Base-by-base conservation (phyloP, 371 early-diverging fungal species). In the Mucor racemosus region DNA sequence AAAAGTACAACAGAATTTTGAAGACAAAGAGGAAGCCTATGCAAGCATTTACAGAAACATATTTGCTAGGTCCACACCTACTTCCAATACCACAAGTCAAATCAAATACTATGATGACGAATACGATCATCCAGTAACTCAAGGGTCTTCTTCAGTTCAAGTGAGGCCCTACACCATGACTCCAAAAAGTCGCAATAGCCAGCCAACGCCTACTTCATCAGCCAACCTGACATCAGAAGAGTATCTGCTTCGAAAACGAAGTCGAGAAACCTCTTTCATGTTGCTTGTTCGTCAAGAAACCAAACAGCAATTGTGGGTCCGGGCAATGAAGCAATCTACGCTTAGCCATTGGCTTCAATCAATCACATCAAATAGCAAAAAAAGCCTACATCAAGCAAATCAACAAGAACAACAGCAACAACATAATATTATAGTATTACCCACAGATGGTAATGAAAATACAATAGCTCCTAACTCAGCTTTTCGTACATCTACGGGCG, bases 191-290 rank as follows among this genome's bases (percentile, higher is more conserved):
- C 48, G 53, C 6, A 40, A 42, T 13, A 64, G 64, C 31, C 64
- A 64, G 34, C 41, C 38, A 4, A 65, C 66, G 17, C 53, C 60
- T 40, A 19, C 53, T 33, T 59, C 66, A 31, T 38, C 50, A 3
- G 53, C 66, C 21, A 48, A 65, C 31, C 7, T 65, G 3, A 59
- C 54, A 7, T 60, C 66, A 17, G 66, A 59, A 59, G 66, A 65
- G 14, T 57, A 59, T 15, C n/a, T 59, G 21, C 15, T 21, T 15
- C 17, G 60, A 53, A 65, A 41, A 33, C 36, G 40, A 13, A 50
- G 53, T 17, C 59, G 66, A 48, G 66, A 65, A 33, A 53, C 44
- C 4, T 65, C 66, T 0, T 65, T 65, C 11, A 53, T 59, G 66
- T 7, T 65, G 40, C 34, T 65, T 5, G 58, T 65, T 3, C 41